Conservation (phyloP, 2,329 filamentous ascomycete genomes). For the Fusarium algeriense region DNA sequence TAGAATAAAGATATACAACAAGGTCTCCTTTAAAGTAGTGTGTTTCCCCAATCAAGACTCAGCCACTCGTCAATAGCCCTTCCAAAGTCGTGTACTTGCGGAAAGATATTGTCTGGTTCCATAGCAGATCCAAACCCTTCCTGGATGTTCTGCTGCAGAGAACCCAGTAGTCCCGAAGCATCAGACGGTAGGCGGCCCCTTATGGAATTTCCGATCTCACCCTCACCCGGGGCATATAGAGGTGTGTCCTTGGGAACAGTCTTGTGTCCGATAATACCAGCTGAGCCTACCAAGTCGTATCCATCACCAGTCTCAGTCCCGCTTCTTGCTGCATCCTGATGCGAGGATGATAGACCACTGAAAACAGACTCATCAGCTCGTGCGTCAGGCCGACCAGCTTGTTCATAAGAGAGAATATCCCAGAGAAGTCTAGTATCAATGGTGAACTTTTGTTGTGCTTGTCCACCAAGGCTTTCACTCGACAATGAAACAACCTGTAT, state of each 20-base stretch:
- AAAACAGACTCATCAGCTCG: neutral
- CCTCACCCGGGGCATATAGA: neutral
- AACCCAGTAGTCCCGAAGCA: neutral
- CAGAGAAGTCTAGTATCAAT: conserved; percentile 1
- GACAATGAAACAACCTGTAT: neutral
- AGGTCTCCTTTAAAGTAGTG: neutral
- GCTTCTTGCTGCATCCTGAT: neutral
- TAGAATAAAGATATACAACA: too few species aligned
- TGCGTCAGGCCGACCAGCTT: neutral
- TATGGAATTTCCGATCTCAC: neutral
- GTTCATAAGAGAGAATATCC: neutral
- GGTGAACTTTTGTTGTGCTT: neutral
- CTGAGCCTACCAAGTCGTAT: neutral
- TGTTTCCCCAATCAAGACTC: neutral
- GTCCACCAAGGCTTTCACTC: rapidly evolving
- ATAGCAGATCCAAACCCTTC: neutral
- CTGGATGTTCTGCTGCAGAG: neutral
- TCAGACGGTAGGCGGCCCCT: neutral
- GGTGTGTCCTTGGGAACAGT: conserved; percentile 1
- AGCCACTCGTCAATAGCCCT: conserved; percentile 12
- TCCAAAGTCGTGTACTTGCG: neutral
- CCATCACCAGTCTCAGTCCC: neutral
- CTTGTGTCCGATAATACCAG: neutral
- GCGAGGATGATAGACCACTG: neutral
- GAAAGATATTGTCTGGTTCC: neutral